Base-by-base conservation (phyloP, 225 moss, liverwort and hornwort genomes). In the Climacium dendroides region DNA sequence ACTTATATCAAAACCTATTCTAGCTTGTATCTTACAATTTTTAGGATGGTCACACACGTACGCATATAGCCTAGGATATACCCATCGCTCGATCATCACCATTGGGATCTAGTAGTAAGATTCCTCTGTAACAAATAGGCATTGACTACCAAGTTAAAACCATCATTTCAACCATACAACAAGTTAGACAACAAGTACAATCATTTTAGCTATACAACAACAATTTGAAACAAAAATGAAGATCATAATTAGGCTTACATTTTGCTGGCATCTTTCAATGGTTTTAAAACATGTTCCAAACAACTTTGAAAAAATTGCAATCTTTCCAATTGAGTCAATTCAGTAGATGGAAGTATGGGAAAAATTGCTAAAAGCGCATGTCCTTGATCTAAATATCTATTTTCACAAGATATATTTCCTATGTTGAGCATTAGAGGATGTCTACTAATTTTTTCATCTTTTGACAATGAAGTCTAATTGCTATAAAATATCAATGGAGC, bases 401-500 rank as follows among this genome's bases (percentile, higher is more conserved):
- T 39, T 69, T 69, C 24, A 37, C 5, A 39, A 23, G 69, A 39
- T 37, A 67, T 67, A 39, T 39, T 67, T 37, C 4, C 13, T 6
- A 39, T 67, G 7, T 3, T 66, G 1, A 37, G 11, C 12, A 66
- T 2, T n/a, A 66, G 12, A 39, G 1, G 23, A 67, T 72, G 29
- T 1, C 45, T 3, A 45, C 28, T 45, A 29, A 45, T 29, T 72
- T 72, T 72, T 45, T 10, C 6, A 1, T 45, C 45, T 29, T 72
- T 72, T 45, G 45, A 45, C 2, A 45, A 0, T 29, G 16, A 72
- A 72, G 3, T 72, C 0, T 28, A 1, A 72, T 72, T 0, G 0
- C 1, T 28, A 3, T 72, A 45, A 45, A 72, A 5, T 72, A 45
- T 72, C 2, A 15, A 72, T 4, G 18, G 10, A 45, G 9, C 5